phyloP scores from a whole-genome alignment of 768 basidiomycete species.

The Amanita molliuscula region DNA sequence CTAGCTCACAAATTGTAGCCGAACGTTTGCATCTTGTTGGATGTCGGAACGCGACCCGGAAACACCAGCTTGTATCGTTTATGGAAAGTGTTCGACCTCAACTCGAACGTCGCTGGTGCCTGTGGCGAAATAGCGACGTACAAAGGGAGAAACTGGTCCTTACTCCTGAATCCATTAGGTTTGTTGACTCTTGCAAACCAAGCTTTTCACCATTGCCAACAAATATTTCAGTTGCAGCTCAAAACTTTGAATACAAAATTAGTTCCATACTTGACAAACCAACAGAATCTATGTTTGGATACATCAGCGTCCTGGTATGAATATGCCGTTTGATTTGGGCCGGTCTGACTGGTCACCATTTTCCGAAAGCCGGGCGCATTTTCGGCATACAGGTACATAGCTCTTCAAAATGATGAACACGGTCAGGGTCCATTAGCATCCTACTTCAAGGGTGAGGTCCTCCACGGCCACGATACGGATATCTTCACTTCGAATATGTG shows the following conservation, averaged over 20 bases:
- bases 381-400: conserved; percentile 87
- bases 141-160: conserved; percentile 83
- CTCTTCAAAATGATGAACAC: conserved; percentile 72
- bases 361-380: conserved; percentile 73
- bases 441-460: conserved; percentile 93
- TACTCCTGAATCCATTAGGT: conserved; percentile 79
- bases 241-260: conserved; percentile 94
- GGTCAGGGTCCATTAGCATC: conserved; percentile 87
- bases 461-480: conserved; percentile 77
- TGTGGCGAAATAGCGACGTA: conserved; percentile 95
- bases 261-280: conserved; percentile 89
- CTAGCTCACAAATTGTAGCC: conserved; percentile 34
- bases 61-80: conserved; percentile 86
- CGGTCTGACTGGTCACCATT: background rate
- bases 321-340: background rate
- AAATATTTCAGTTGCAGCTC: conserved; percentile 60
- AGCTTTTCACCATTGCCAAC: background rate
- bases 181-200: conserved; percentile 9
- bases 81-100: conserved; percentile 92
- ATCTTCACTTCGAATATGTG: conserved; percentile 98
- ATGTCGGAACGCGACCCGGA: conserved; percentile 88
- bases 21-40: conserved; percentile 86
- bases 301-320: conserved; percentile 83
- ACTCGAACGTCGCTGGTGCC: conserved; percentile 88
- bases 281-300: conserved; percentile 85